Percentiles rank a stretch among this genome's conserved stretches.
Conservation (phyloP, 805 yeast genomes). For the Vanderwaltozyma polyspora region DNA sequence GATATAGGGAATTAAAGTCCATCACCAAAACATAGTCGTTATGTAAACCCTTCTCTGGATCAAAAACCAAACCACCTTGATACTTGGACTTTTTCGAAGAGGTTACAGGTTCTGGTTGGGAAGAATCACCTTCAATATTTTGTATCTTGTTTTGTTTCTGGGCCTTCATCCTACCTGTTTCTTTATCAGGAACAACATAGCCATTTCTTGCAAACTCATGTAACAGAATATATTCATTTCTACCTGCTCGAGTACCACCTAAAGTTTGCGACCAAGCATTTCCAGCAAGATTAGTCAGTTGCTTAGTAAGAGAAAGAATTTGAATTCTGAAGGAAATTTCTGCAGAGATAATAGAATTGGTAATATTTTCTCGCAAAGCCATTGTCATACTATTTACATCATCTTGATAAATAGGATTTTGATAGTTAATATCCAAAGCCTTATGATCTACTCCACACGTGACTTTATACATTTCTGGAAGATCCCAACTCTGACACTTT, state of each 20-base stretch:
- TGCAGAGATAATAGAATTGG: conserved; percentile 58
- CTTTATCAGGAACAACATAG: conserved; percentile 82
- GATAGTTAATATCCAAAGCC: conserved; percentile 63
- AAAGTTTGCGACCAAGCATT: conserved; percentile 95
- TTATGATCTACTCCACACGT: conserved; percentile 55
- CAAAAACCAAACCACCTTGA: conserved; percentile 92
- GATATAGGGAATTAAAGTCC: conserved; percentile 97
- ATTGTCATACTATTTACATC: conserved; percentile 58
- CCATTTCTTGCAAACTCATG: conserved; percentile 81
- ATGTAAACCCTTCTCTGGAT: conserved; percentile 91
- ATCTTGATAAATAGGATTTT: conserved; percentile 50
- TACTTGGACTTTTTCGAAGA: conserved; percentile 58
- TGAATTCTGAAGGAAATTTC: conserved; percentile 75
- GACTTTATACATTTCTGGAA: conserved; percentile 79
- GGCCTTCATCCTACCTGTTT: conserved; percentile 31
- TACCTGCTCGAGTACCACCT: conserved; percentile 90
- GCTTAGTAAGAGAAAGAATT: conserved; percentile 79
- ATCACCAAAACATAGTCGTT: conserved; percentile 81
- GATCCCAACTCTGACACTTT: conserved; percentile 90
- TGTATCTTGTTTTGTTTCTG: conserved; percentile 24
- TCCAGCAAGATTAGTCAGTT: conserved; percentile 87
- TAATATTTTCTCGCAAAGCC: conserved; percentile 58
- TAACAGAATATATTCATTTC: conserved; percentile 84
- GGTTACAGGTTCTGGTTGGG: conserved; percentile 31
- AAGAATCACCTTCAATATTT: conserved; percentile 26